These are phyloP conservation scores for Lignosus rhinocerotis DNA, from an alignment of 1,284 basidiomycete species.

Conservation along the genomic window DNA sequence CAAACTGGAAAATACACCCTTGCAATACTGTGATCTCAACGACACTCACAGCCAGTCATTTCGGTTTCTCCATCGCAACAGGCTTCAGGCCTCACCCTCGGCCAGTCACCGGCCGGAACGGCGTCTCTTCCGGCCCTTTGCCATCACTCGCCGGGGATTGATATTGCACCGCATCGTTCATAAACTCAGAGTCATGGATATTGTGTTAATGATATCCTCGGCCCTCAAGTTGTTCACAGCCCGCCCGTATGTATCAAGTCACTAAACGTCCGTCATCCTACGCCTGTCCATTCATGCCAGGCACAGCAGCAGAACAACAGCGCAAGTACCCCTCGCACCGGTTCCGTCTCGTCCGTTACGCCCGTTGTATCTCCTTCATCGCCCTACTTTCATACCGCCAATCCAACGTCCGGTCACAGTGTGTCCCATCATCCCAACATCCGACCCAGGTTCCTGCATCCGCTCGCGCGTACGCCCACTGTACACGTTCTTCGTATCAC, in stretches of 20 bases:
- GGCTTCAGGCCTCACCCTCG: neutral
- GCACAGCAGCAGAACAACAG: neutral
- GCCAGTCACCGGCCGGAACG: neutral
- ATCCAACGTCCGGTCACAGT: neutral
- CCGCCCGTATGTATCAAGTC: constrained; percentile 1
- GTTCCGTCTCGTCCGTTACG: neutral
- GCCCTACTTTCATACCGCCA: neutral
- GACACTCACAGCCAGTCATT: too few relatives aligned
- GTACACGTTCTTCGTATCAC: too few relatives aligned
- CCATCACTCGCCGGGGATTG: neutral
- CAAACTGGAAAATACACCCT: neutral
- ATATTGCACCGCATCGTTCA: neutral
- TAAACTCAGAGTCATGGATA: too few relatives aligned
- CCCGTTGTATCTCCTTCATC: neutral
- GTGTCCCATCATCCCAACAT: neutral
- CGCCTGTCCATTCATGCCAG: constrained; percentile 2
- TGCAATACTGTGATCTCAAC: too few relatives aligned
- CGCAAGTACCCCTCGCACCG: neutral
- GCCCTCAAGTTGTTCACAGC: neutral
- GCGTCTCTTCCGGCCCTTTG: neutral
- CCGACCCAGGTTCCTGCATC: too few relatives aligned
- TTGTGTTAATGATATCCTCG: too few relatives aligned
- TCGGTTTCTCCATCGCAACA: neutral
- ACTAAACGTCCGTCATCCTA: constrained; percentile 1
- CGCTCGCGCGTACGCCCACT: too few relatives aligned